These are phyloP conservation scores for Geotrichum carabidarum DNA, from an alignment of 1,139 yeast species.

Conservation along the genomic window DNA sequence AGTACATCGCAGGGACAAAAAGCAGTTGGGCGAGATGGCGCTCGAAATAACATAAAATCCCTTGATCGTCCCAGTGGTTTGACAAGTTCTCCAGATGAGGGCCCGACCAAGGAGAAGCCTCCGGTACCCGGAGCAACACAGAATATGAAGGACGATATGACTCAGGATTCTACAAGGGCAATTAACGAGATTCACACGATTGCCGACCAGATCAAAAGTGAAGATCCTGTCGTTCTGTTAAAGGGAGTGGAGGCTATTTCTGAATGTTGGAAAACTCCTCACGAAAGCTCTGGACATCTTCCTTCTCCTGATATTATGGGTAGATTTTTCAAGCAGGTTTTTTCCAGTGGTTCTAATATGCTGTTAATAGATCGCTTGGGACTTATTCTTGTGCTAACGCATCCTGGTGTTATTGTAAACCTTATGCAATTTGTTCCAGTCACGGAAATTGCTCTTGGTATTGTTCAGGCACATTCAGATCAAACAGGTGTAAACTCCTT, in stretches of 20 bases:
- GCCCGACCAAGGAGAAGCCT: too few species aligned
- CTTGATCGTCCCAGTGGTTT: background rate
- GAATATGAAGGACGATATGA: background rate
- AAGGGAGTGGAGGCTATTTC: conserved; percentile 2
- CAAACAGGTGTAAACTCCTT: background rate
- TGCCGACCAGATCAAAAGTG: conserved; percentile 7
- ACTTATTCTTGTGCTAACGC: background rate
- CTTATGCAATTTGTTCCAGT: conserved; percentile 6
- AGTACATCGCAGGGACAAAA: background rate
- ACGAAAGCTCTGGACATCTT: background rate
- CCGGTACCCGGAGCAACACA: too few species aligned
- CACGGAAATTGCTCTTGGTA: conserved; percentile 4
- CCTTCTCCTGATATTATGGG: conserved; percentile 6
- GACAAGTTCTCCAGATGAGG: too few species aligned
- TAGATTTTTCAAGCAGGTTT: conserved; percentile 2
- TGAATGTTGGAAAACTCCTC: conserved; percentile 3
- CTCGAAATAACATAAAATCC: background rate
- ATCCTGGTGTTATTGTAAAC: conserved; percentile 9
- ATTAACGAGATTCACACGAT: background rate
- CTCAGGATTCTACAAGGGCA: background rate
- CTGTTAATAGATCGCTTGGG: conserved; percentile 6
- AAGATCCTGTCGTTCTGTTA: background rate
- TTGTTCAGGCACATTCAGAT: conserved; percentile 1
- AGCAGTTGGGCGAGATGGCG: background rate
- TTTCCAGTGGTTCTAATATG: background rate